Conservation (phyloP, 73 alveolate species). For the Halteria grandinella region DNA sequence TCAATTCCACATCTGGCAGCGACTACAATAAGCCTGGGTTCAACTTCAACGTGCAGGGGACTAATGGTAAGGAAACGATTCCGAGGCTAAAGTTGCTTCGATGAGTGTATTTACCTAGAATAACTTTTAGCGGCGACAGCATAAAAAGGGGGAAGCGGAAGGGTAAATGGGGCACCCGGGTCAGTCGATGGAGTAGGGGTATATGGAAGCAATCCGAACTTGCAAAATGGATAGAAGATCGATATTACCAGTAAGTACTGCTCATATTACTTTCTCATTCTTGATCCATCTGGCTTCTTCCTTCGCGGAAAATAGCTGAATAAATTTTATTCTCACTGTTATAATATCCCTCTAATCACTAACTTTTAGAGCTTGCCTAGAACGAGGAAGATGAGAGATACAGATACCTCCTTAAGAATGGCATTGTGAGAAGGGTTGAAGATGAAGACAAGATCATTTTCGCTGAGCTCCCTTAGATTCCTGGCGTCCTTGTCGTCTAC, state of each 20-base stretch:
- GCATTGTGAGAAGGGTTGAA: slow-evolving; percentile 88
- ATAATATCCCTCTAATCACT: no score
- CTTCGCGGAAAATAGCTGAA: no score
- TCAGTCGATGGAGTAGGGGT: slow-evolving; percentile 14
- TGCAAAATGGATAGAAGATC: slow-evolving; percentile 2
- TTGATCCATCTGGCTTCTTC: no score
- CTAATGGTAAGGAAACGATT: slow-evolving; percentile 7
- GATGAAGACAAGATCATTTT: slow-evolving; percentile 90
- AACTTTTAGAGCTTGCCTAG: slow-evolving; percentile 17
- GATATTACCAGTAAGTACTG: slow-evolving; percentile 38
- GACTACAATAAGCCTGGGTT: no score
- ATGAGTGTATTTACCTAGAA: no score
- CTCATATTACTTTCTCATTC: no score
- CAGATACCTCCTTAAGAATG: slow-evolving; percentile 85
- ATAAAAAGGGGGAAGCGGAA: slow-evolving; percentile 17
- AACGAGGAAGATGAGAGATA: slow-evolving; percentile 90
- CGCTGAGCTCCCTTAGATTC: slow-evolving; percentile 92
- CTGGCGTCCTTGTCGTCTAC: slow-evolving; percentile 91
- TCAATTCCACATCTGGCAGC: no score
- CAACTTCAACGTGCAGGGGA: slow-evolving; percentile 47
- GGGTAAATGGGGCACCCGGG: neutral
- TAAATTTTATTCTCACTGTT: no score
- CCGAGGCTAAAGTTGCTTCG: no score
- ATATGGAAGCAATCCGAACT: slow-evolving; percentile 44
- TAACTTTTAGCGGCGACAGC: neutral